Evolutionary conservation across 169 alveolate species (phyloP).

Genomic region (Plasmodium adleri): DNA sequence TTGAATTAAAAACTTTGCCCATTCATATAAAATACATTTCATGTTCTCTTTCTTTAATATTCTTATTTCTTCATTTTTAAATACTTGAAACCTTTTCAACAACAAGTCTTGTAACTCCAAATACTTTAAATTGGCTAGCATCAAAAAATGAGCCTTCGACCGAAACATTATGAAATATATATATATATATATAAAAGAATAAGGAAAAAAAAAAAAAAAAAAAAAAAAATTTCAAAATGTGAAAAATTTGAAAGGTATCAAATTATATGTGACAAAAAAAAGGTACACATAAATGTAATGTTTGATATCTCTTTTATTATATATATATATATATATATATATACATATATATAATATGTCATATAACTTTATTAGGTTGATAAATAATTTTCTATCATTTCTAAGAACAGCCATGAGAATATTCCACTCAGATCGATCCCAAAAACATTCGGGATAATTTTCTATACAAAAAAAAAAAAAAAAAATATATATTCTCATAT

Average conservation of each 20-base stretch:
- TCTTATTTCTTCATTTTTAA: conserved; percentile 76
- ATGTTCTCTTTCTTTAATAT: conserved; percentile 42
- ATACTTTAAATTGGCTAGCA: conserved; percentile 49
- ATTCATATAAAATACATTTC: conserved; percentile 64
- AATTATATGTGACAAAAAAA: neutral
- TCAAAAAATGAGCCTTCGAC: conserved; percentile 64
- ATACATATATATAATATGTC: neutral
- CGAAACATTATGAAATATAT: conserved; percentile 21
- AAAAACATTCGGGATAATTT: conserved; percentile 73
- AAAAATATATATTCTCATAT: neutral
- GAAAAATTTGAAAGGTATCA: neutral
- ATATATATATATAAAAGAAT: neutral
- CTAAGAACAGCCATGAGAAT: conserved; percentile 81
- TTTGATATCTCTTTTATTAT: too few species aligned
- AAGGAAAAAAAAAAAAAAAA: conserved; percentile 1
- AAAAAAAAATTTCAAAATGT: neutral
- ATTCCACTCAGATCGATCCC: conserved; percentile 83
- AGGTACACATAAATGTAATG: too few species aligned
- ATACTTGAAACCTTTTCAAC: conserved; percentile 45
- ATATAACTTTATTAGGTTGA: neutral
- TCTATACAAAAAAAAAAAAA: conserved; percentile 42
- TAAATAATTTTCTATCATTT: conserved; percentile 72
- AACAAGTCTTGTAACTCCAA: conserved; percentile 51
- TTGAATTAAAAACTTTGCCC: conserved; percentile 57
- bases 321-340: neutral